Conservation (phyloP, 176 grass and related monocot species). For the Pontederia paniculata region DNA sequence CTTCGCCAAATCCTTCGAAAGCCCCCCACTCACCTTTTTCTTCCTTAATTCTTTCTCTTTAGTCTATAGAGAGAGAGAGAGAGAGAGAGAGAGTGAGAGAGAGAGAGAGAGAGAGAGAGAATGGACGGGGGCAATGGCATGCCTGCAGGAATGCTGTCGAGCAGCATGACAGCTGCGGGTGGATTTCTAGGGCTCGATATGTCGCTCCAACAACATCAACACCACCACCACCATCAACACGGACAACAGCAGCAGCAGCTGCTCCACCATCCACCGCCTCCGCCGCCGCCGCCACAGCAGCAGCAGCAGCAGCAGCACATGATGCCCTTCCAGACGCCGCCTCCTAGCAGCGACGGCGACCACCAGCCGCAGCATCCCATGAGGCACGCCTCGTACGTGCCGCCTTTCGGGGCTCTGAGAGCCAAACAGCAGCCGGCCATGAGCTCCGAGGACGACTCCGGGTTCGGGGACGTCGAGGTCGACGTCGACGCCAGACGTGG, state of each 20-base stretch:
- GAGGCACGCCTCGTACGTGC: slow-evolving; percentile 22
- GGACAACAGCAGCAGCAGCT: background rate
- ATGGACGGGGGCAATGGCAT: slow-evolving; percentile 17
- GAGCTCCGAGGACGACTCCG: slow-evolving; percentile 33
- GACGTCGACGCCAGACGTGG: background rate
- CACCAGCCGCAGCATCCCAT: background rate
- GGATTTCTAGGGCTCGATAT: slow-evolving; percentile 17
- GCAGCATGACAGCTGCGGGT: background rate
- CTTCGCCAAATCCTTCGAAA: too few species aligned
- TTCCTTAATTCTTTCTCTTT: too few species aligned
- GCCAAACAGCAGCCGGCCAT: slow-evolving; percentile 20
- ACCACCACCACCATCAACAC: background rate
- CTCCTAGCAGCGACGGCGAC: background rate
- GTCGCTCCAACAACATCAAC: slow-evolving; percentile 6
- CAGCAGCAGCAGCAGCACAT: slow-evolving; percentile 5
- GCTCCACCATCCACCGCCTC: background rate
- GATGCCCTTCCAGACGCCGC: slow-evolving; percentile 5
- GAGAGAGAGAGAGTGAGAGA: background rate
- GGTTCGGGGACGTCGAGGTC: slow-evolving; percentile 13
- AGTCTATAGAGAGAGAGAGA: background rate
- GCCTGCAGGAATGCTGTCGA: slow-evolving; percentile 1
- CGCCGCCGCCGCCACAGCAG: background rate
- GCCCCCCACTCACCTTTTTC: too few species aligned
- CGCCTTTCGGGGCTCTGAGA: background rate
- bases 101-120: background rate